Conservation (phyloP, 2,329 filamentous ascomycete species). For the Alternaria triticimaculans region DNA sequence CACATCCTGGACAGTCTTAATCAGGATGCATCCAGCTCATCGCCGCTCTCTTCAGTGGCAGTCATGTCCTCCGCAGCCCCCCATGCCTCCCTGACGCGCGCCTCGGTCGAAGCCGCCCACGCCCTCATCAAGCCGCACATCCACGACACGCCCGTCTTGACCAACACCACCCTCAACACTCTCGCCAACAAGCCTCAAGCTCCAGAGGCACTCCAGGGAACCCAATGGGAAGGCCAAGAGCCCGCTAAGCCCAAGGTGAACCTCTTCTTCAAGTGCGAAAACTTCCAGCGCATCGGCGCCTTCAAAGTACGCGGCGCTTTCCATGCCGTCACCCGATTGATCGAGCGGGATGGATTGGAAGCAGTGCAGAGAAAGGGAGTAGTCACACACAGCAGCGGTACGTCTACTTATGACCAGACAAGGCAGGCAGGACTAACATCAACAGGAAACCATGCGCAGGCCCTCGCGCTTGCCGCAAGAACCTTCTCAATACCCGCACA, state of each 20-base stretch:
- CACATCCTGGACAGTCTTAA: neutral
- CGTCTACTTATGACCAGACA: conserved; percentile 9
- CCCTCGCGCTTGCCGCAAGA: conserved; percentile 82
- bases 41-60: neutral
- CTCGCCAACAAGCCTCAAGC: conserved; percentile 77
- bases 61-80: neutral
- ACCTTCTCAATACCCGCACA: conserved; percentile 77
- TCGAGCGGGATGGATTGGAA: conserved; percentile 59
- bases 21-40: conserved; percentile 10
- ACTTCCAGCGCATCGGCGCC: conserved; percentile 85
- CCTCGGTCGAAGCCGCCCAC: conserved; percentile 75
- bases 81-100: conserved; percentile 69
- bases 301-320: conserved; percentile 94
- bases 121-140: conserved; percentile 75
- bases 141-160: conserved; percentile 83
- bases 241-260: conserved; percentile 70
- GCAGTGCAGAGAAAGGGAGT: conserved; percentile 69
- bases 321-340: conserved; percentile 77
- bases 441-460: conserved; percentile 91
- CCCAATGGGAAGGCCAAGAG: conserved; percentile 62
- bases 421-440: neutral
- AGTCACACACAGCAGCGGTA: conserved; percentile 88
- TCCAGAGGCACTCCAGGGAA: conserved; percentile 60
- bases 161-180: conserved; percentile 73
- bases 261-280: conserved; percentile 96